Evolutionary conservation across 441 rosid species (phyloP).

Genomic region (Flueggea neowawraea): DNA sequence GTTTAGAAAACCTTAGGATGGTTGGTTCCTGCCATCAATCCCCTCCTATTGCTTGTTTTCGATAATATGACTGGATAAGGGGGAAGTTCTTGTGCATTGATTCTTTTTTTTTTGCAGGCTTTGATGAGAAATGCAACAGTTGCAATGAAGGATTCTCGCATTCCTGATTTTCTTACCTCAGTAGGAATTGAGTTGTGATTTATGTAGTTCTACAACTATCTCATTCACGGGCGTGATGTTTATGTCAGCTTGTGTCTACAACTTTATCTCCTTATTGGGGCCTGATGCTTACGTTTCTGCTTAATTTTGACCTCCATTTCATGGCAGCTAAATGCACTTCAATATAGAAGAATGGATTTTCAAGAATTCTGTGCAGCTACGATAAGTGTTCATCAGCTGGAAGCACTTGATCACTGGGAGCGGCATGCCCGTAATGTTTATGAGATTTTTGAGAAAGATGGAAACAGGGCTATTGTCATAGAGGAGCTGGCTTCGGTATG

Average conservation of each 20-base stretch:
- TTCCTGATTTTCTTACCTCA: constrained; percentile 66
- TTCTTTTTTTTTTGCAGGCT: constrained; percentile 46
- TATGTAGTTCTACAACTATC: too few species aligned
- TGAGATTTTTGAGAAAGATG: constrained; percentile 82
- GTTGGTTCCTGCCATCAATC: constrained; percentile 26
- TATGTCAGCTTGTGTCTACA: too few species aligned
- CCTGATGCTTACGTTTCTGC: background rate
- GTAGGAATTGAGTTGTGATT: constrained; percentile 24
- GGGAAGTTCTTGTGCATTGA: background rate
- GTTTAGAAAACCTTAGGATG: constrained; percentile 58
- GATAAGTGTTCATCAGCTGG: constrained; percentile 84
- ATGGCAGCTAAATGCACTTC: constrained; percentile 71
- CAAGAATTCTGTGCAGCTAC: constrained; percentile 98
- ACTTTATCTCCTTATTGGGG: background rate
- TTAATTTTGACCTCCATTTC: constrained; percentile 5
- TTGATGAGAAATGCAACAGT: constrained; percentile 77
- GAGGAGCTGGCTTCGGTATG: constrained; percentile 95
- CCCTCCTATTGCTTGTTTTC: background rate
- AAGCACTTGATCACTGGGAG: constrained; percentile 85
- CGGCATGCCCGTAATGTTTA: constrained; percentile 70
- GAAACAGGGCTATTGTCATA: constrained; percentile 81
- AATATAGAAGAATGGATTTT: constrained; percentile 86
- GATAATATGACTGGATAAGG: too few species aligned
- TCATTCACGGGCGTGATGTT: too few species aligned
- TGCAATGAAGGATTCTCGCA: constrained; percentile 87